Conservation (phyloP, 495 filamentous ascomycete genomes). For the Penicillium ochrochloron region DNA sequence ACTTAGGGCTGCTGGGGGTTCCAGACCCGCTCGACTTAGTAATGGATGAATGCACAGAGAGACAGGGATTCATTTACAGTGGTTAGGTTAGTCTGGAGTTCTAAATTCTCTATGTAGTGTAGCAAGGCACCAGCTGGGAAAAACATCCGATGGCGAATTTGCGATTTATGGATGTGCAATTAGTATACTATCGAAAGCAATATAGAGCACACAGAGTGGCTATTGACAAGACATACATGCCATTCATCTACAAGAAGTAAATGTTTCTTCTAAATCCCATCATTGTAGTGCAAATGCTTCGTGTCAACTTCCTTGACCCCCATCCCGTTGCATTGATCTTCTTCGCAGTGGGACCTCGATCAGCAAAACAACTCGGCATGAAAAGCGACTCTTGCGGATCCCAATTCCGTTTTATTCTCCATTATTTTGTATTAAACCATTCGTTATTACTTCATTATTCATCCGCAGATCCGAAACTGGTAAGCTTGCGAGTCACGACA, state of each 20-base stretch:
- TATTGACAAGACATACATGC: too few relatives aligned
- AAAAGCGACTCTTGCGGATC: conserved; percentile 1
- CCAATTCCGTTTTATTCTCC: too few relatives aligned
- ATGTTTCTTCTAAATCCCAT: too few relatives aligned
- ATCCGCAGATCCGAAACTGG: conserved; percentile 10
- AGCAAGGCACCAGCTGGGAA: neutral
- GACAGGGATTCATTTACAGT: neutral
- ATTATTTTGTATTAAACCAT: neutral
- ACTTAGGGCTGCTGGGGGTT: neutral
- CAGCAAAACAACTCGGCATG: conserved; percentile 2
- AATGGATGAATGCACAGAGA: conserved; percentile 7
- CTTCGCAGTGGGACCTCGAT: neutral
- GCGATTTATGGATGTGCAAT: neutral
- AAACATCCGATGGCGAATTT: neutral
- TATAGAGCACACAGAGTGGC: too few relatives aligned
- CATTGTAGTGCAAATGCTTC: neutral
- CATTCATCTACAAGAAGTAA: too few relatives aligned
- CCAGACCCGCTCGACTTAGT: conserved; percentile 15
- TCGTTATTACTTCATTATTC: conserved; percentile 12
- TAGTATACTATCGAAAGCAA: too few relatives aligned
- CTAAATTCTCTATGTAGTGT: neutral
- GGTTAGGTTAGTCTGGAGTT: neutral
- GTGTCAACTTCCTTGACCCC: neutral
- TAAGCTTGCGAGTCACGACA: conserved; percentile 17
- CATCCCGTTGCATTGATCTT: conserved; percentile 3